These are phyloP conservation scores for Mucor sp. DNA, from an alignment of 371 early-diverging fungal species.

Conservation along the genomic window DNA sequence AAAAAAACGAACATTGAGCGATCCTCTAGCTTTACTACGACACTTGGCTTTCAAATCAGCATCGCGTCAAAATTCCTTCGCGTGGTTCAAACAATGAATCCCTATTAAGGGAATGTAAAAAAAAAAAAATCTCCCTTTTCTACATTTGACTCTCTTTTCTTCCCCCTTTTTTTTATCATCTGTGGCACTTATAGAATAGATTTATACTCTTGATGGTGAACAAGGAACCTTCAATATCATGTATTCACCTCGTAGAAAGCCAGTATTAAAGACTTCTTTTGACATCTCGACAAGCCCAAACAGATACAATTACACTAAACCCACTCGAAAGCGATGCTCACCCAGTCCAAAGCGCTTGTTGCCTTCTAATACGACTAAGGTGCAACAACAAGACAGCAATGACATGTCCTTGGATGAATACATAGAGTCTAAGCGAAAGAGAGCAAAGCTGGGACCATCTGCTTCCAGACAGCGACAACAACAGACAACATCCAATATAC, in stretches of 20 bases:
- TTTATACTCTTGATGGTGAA: not conserved
- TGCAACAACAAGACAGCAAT: not conserved
- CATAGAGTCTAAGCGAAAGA: not conserved
- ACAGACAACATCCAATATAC: not conserved
- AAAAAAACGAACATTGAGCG: too few species aligned
- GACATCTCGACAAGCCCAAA: not conserved
- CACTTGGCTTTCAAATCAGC: not conserved
- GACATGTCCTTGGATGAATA: not conserved
- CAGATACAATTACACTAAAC: not conserved
- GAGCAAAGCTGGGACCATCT: not conserved
- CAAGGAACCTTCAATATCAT: not conserved
- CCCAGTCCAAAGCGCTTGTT: not conserved
- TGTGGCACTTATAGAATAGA: too few species aligned
- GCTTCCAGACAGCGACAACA: too few species aligned
- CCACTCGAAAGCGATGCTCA: not conserved
- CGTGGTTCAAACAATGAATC: not conserved
- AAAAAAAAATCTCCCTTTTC: not conserved
- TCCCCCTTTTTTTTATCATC: not conserved
- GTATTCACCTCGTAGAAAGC: conserved; percentile 2
- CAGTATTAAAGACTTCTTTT: not conserved
- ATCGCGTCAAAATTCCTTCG: not conserved
- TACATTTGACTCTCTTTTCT: not conserved
- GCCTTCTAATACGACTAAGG: not conserved
- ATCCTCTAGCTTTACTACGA: too few species aligned
- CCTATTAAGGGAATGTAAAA: not conserved